Evolutionary conservation across 768 basidiomycete species (phyloP).

Genomic region (Tubosaeta brunneosetosa): DNA sequence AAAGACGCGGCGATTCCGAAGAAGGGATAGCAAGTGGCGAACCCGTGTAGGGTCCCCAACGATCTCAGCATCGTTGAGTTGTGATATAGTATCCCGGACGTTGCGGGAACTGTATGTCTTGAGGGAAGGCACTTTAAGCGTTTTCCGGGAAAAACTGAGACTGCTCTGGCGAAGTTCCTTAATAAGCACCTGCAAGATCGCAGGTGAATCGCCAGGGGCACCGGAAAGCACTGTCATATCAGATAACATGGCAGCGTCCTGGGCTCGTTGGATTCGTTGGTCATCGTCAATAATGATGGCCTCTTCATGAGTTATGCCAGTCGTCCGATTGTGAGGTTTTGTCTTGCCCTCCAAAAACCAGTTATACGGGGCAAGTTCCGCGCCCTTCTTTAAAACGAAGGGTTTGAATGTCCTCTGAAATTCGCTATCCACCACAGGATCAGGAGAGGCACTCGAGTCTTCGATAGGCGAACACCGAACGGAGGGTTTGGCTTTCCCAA

Average conservation of each 20-base stretch:
- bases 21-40: slow-evolving; percentile 53
- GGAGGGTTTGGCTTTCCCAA: slow-evolving; percentile 54
- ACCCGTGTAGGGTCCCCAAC: slow-evolving; percentile 66
- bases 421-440: slow-evolving; percentile 47
- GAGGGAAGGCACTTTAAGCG: slow-evolving; percentile 17
- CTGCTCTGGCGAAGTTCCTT: slow-evolving; percentile 30
- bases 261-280: slow-evolving; percentile 8
- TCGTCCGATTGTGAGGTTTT: slow-evolving; percentile 20
- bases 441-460: slow-evolving; percentile 23
- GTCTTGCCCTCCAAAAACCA: slow-evolving; percentile 47
- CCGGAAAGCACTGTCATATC: background rate
- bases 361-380: slow-evolving; percentile 66
- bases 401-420: slow-evolving; percentile 76
- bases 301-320: slow-evolving; percentile 32
- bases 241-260: slow-evolving; percentile 6
- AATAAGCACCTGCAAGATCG: slow-evolving; percentile 14
- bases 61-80: slow-evolving; percentile 75
- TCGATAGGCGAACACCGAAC: slow-evolving; percentile 21
- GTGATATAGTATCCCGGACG: slow-evolving; percentile 50
- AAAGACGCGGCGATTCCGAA: slow-evolving; percentile 57
- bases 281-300: slow-evolving; percentile 59
- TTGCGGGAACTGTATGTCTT: slow-evolving; percentile 31
- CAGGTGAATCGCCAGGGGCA: background rate
- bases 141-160: slow-evolving; percentile 17
- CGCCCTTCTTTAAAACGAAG: slow-evolving; percentile 73